These are phyloP conservation scores for Chlorencoelia australis DNA, from an alignment of 2,329 filamentous ascomycete species.

Conservation along the genomic window DNA sequence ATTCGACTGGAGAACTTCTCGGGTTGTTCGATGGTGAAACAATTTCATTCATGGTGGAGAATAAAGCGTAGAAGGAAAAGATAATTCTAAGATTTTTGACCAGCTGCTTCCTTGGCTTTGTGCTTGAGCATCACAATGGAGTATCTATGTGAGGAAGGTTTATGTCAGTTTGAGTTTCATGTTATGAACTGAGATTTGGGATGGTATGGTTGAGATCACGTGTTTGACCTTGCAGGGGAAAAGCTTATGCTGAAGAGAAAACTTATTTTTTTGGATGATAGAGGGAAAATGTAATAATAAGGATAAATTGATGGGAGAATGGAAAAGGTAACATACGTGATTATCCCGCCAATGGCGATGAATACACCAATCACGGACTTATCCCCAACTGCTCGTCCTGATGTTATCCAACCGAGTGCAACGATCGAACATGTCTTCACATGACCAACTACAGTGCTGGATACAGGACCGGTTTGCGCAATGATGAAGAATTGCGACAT, in stretches of 20 bases:
- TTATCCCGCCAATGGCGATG: conserved; percentile 46
- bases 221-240: no score
- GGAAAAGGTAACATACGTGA: conserved; percentile 38
- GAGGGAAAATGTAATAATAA: not conserved
- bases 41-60: no score
- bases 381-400: conserved; percentile 44
- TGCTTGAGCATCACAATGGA: conserved; percentile 38
- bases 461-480: conserved; percentile 50
- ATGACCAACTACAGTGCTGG: conserved; percentile 56
- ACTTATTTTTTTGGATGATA: no score
- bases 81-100: no score
- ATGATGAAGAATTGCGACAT: conserved; percentile 54
- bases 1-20: no score
- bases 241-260: no score
- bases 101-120: conserved; percentile 22
- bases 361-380: conserved; percentile 45
- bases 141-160: conserved; percentile 33
- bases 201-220: no score
- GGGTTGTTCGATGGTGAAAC: no score
- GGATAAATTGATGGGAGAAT: not conserved
- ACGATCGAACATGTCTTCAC: conserved; percentile 57
- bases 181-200: no score
- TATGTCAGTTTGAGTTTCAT: conserved; percentile 4
- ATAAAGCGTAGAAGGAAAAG: no score
- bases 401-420: conserved; percentile 49